These are phyloP conservation scores for Cunninghamia lanceolata DNA, from an alignment of 75 land plant genomes.

Conservation along the genomic window DNA sequence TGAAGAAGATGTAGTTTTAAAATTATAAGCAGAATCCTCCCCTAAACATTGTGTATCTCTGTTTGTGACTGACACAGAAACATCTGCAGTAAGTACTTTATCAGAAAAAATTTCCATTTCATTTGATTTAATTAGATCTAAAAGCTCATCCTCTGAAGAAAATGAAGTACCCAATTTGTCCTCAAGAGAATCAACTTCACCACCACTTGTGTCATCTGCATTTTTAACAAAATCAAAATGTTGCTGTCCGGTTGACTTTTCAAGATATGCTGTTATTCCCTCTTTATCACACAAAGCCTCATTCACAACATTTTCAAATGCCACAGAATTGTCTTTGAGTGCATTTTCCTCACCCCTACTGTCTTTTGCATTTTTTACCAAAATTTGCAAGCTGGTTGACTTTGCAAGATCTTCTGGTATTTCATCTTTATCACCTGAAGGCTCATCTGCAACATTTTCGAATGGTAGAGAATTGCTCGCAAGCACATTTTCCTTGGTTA, in stretches of 20 bases:
- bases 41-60: not conserved
- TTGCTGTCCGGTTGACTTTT: not conserved
- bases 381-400: not conserved
- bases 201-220: not conserved
- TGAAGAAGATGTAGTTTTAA: not conserved
- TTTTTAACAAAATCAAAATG: not conserved
- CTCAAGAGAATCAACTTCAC: not conserved
- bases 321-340: no score
- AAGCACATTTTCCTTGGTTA: not conserved
- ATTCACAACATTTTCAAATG: not conserved
- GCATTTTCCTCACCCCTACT: no score
- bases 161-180: not conserved
- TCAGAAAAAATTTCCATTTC: not conserved
- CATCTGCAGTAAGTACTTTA: not conserved
- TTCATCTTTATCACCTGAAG: conserved; percentile 1
- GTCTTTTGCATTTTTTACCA: not conserved
- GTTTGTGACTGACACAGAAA: not conserved
- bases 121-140: not conserved
- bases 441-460: not conserved
- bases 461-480: not conserved
- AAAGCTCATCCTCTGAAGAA: not conserved
- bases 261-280: not conserved
- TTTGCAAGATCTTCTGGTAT: not conserved
- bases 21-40: not conserved
- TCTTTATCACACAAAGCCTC: not conserved